phyloP scores from a whole-genome alignment of 2,329 filamentous ascomycete genomes.

The Fonsecaea pedrosoi region DNA sequence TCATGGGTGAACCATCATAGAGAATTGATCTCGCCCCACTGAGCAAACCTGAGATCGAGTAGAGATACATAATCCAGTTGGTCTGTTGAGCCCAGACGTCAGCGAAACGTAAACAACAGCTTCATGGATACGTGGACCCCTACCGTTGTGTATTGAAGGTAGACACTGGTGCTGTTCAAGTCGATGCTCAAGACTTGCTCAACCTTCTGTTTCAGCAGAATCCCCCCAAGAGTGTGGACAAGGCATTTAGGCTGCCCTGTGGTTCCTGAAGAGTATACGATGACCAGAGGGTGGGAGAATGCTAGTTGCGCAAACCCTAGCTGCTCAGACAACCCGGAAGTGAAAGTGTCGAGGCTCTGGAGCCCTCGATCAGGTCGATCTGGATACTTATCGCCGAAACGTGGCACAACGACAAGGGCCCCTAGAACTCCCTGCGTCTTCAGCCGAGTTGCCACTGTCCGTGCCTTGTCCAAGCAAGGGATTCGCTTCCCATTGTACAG shows the following conservation, averaged over 20 bases:
- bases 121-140: constrained; percentile 68
- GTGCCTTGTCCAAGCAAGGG: constrained; percentile 9
- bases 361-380: neutral
- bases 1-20: constrained; percentile 82
- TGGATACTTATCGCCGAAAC: no score
- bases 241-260: constrained; percentile 85
- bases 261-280: constrained; percentile 79
- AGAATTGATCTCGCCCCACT: constrained; percentile 67
- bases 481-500: constrained; percentile 78
- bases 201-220: constrained; percentile 21
- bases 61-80: constrained; percentile 80
- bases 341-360: neutral
- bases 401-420: no score
- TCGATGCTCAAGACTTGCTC: constrained; percentile 23
- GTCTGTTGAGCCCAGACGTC: constrained; percentile 39
- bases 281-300: constrained; percentile 76
- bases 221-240: constrained; percentile 66
- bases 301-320: constrained; percentile 58
- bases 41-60: constrained; percentile 63
- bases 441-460: neutral
- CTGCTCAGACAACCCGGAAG: constrained; percentile 31
- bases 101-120: constrained; percentile 53
- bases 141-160: constrained; percentile 69
- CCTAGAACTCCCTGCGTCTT: constrained; percentile 44
- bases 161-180: constrained; percentile 63